phyloP scores from a whole-genome alignment of 23 red algal species.

The Gracilaria domingensis region DNA sequence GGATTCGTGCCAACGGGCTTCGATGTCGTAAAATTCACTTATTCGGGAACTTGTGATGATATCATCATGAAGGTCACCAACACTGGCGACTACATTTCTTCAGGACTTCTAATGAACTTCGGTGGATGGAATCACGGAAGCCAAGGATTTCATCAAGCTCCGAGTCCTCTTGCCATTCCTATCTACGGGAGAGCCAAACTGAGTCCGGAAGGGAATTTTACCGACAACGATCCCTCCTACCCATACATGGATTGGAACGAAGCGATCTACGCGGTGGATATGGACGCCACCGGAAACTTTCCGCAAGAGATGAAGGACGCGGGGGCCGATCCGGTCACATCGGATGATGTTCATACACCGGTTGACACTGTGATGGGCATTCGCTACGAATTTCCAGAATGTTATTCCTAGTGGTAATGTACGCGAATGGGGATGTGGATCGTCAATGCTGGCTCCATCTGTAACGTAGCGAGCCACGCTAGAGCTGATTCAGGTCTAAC shows the following conservation, averaged over 20 bases:
- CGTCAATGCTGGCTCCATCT: too few relatives aligned
- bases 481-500: too few relatives aligned
- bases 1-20: constrained; percentile 21
- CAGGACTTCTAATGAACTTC: neutral
- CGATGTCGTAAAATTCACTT: neutral
- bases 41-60: constrained; percentile 20
- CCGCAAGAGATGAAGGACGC: constrained; percentile 1
- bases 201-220: constrained; percentile 34
- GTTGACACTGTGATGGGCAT: constrained; percentile 32
- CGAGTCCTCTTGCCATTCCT: constrained; percentile 7
- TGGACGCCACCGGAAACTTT: constrained; percentile 1
- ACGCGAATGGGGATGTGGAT: too few relatives aligned
- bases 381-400: constrained; percentile 29
- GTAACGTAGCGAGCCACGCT: too few relatives aligned
- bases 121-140: constrained; percentile 27
- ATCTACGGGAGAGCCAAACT: constrained; percentile 34
- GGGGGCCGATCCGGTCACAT: constrained; percentile 33
- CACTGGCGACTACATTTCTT: constrained; percentile 8
- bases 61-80: constrained; percentile 42
- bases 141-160: constrained; percentile 23
- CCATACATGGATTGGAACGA: constrained; percentile 15
- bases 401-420: constrained; percentile 8
- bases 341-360: constrained; percentile 15
- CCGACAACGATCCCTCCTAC: constrained; percentile 25
- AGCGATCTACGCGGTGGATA: constrained; percentile 14